Evolutionary conservation across 1,284 basidiomycete genomes (phyloP).

Genomic region (Ganoderma sp.): DNA sequence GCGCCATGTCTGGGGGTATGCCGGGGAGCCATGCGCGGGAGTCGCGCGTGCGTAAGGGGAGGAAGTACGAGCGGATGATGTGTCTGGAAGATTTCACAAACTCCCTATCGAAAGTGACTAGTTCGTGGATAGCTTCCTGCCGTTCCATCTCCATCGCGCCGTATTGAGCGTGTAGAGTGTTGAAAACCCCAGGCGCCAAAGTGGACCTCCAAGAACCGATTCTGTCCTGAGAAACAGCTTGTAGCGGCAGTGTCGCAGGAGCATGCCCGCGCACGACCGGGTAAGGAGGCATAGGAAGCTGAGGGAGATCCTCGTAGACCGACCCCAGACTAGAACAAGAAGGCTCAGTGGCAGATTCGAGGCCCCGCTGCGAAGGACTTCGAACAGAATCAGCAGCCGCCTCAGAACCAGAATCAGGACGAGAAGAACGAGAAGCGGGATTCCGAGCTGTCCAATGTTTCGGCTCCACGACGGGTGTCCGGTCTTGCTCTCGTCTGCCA

Average conservation of each 20-base stretch:
- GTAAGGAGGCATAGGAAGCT: slow-evolving; percentile 14
- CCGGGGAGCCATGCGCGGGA: slow-evolving; percentile 78
- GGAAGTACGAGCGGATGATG: slow-evolving; percentile 72
- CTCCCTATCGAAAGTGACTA: slow-evolving; percentile 69
- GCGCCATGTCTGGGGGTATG: slow-evolving; percentile 69
- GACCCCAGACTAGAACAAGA: slow-evolving; percentile 35
- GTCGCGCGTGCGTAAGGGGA: slow-evolving; percentile 75
- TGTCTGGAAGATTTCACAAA: slow-evolving; percentile 72
- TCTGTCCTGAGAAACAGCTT: slow-evolving; percentile 11
- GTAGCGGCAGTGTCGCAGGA: not conserved
- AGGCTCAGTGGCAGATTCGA: slow-evolving; percentile 25
- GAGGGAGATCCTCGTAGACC: slow-evolving; percentile 32
- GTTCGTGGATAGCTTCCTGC: slow-evolving; percentile 71
- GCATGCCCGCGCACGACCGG: slow-evolving; percentile 6
- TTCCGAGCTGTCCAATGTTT: slow-evolving; percentile 13
- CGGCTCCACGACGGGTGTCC: slow-evolving; percentile 20
- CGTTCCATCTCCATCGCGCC: slow-evolving; percentile 61
- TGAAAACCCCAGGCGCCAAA: slow-evolving; percentile 35
- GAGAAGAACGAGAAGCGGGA: not conserved
- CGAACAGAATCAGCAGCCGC: not conserved
- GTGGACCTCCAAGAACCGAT: slow-evolving; percentile 37
- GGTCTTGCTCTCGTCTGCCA: slow-evolving; percentile 6
- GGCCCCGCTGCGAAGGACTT: slow-evolving; percentile 12
- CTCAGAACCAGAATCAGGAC: slow-evolving; percentile 6
- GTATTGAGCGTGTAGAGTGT: slow-evolving; percentile 40